Percentiles rank a stretch among this genome's conserved stretches.
Conservation (phyloP, 495 filamentous ascomycete genomes). For the Trichoderma gamsii region DNA sequence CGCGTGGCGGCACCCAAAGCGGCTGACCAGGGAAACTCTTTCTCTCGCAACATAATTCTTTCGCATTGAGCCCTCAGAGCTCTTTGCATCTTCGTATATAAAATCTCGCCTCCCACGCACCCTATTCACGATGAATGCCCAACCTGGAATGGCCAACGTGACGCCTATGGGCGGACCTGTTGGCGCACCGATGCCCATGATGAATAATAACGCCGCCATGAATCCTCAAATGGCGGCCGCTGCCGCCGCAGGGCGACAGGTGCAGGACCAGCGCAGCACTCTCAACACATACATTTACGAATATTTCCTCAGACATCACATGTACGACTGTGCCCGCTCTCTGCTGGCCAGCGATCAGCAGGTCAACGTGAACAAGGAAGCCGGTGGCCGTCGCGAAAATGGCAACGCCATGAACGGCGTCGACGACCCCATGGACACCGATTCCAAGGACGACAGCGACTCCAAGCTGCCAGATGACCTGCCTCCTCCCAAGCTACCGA, state of each 20-base stretch:
- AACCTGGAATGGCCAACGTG: constrained; percentile 62
- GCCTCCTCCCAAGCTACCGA: constrained; percentile 63
- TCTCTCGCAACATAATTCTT: constrained; percentile 32
- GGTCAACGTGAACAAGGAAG: constrained; percentile 49
- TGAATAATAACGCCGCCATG: constrained; percentile 56
- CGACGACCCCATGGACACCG: constrained; percentile 74
- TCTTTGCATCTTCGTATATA: constrained; percentile 20
- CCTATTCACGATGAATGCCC: constrained; percentile 53
- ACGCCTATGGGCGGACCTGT: constrained; percentile 60
- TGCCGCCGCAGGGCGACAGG: constrained; percentile 27
- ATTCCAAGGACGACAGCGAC: constrained; percentile 68
- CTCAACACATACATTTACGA: constrained; percentile 98
- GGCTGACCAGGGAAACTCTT: constrained; percentile 25
- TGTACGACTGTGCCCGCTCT: constrained; percentile 72
- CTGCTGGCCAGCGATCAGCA: constrained; percentile 58
- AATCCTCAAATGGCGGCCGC: constrained; percentile 26
- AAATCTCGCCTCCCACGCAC: constrained; percentile 19
- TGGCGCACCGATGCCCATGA: constrained; percentile 59
- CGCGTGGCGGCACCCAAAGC: constrained; percentile 1
- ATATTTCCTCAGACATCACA: constrained; percentile 78
- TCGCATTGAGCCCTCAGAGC: constrained; percentile 19
- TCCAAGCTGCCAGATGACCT: constrained; percentile 71
- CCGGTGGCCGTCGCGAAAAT: constrained; percentile 56
- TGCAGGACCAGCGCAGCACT: constrained; percentile 34
- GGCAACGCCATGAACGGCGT: constrained; percentile 62